Percentiles rank a stretch among this genome's conserved stretches.
Conservation (phyloP, 768 basidiomycete species). For the Leccinum ochraceum region DNA sequence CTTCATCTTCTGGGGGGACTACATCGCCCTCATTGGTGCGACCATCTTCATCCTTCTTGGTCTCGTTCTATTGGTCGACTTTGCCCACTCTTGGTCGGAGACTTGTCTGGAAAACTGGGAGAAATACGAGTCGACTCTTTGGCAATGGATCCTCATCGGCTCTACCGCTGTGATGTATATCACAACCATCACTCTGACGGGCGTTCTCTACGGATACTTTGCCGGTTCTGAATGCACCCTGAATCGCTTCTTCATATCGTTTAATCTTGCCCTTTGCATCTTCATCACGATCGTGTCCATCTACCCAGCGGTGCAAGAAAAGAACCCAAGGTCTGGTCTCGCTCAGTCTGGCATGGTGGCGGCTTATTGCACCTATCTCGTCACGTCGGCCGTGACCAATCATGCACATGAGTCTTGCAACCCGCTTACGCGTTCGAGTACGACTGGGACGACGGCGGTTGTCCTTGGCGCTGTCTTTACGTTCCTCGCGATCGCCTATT, state of each 20-base stretch:
- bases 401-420: constrained; percentile 88
- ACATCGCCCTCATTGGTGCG: constrained; percentile 87
- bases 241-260: constrained; percentile 97
- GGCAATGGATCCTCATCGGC: constrained; percentile 95
- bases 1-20: constrained; percentile 99
- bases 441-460: constrained; percentile 82
- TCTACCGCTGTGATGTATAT: constrained; percentile 91
- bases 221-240: constrained; percentile 82
- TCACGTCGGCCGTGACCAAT: constrained; percentile 91
- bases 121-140: constrained; percentile 78
- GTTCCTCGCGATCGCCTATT: constrained; percentile 97
- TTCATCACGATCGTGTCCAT: constrained; percentile 81
- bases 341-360: constrained; percentile 98
- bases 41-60: constrained; percentile 96
- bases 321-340: constrained; percentile 92
- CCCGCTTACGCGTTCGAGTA: constrained; percentile 70
- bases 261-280: constrained; percentile 83
- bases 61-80: constrained; percentile 95
- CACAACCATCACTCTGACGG: constrained; percentile 81
- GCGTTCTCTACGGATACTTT: constrained; percentile 90
- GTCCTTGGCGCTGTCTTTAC: constrained; percentile 93
- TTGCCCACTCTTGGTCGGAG: constrained; percentile 98
- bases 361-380: constrained; percentile 94
- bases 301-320: constrained; percentile 84
- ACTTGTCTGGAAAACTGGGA: constrained; percentile 97